Percentiles rank a stretch among this genome's conserved stretches.
phyloP scores from a whole-genome alignment of 805 yeast species.

The Blastobotrys peoriensis region DNA sequence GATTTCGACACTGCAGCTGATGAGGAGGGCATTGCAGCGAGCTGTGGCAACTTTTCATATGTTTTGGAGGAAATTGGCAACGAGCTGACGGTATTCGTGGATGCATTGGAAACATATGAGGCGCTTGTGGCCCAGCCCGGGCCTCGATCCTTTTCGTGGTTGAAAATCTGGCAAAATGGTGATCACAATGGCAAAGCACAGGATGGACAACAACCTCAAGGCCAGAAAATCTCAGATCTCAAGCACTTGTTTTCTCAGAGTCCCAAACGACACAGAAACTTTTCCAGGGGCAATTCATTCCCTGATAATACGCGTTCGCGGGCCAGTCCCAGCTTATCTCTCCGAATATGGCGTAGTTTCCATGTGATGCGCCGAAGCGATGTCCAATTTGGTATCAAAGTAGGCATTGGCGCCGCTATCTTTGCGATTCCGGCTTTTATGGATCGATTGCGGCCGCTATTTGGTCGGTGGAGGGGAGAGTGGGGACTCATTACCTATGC shows the following conservation, averaged over 20 bases:
- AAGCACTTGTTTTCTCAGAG: background rate
- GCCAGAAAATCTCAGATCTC: background rate
- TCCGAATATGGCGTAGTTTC: conserved; percentile 33
- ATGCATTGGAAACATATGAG: conserved; percentile 38
- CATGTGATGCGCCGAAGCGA: conserved; percentile 56
- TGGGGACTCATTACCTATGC: conserved; percentile 82
- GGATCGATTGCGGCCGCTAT: conserved; percentile 47
- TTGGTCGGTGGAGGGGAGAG: conserved; percentile 68
- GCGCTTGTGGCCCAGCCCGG: conserved; percentile 10
- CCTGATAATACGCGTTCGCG: conserved; percentile 6
- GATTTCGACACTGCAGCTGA: conserved; percentile 39
- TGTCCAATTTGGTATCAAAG: conserved; percentile 72
- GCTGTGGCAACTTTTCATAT: conserved; percentile 73
- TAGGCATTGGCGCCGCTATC: conserved; percentile 67
- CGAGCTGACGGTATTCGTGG: conserved; percentile 48
- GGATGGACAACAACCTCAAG: background rate
- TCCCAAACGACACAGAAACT: background rate
- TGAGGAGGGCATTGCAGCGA: conserved; percentile 77
- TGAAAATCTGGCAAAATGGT: conserved; percentile 42
- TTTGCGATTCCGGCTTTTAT: conserved; percentile 63
- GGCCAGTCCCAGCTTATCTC: conserved; percentile 15
- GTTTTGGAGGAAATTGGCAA: conserved; percentile 56
- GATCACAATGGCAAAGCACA: background rate
- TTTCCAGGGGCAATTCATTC: background rate
- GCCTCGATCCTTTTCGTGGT: conserved; percentile 45